These are phyloP conservation scores for Sugiyamaella japonica DNA, from an alignment of 1,139 yeast genomes.

Conservation along the genomic window DNA sequence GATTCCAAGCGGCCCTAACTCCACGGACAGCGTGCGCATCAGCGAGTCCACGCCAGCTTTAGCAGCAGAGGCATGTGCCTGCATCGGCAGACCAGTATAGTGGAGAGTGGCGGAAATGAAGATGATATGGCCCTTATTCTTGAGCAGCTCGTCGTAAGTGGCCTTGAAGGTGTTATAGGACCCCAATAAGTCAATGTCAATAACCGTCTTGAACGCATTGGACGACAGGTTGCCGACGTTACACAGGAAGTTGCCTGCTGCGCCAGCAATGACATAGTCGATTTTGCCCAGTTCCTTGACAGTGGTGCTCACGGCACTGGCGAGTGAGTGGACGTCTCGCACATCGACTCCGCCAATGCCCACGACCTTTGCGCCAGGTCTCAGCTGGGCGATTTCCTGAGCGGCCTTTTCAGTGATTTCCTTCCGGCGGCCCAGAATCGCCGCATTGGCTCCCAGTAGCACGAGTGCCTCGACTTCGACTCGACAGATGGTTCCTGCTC, in stretches of 20 bases:
- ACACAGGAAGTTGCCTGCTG: slow-evolving; percentile 88
- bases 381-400: slow-evolving; percentile 55
- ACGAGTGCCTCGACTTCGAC: slow-evolving; percentile 84
- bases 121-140: slow-evolving; percentile 65
- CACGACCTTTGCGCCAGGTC: slow-evolving; percentile 62
- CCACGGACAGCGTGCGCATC: slow-evolving; percentile 79
- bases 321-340: slow-evolving; percentile 59
- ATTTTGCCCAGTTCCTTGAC: slow-evolving; percentile 67
- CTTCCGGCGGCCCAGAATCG: slow-evolving; percentile 74
- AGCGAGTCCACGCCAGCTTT: slow-evolving; percentile 92
- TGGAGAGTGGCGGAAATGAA: slow-evolving; percentile 87
- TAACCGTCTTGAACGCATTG: slow-evolving; percentile 84
- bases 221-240: slow-evolving; percentile 76
- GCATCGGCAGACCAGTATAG: slow-evolving; percentile 83
- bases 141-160: slow-evolving; percentile 59
- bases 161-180: slow-evolving; percentile 88
- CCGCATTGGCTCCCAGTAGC: slow-evolving; percentile 79
- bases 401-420: slow-evolving; percentile 68
- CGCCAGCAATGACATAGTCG: slow-evolving; percentile 89
- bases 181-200: slow-evolving; percentile 81
- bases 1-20: slow-evolving; percentile 84
- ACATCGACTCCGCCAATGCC: slow-evolving; percentile 77
- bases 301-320: slow-evolving; percentile 61
- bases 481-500: slow-evolving; percentile 89
- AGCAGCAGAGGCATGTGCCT: slow-evolving; percentile 86